Conservation (phyloP, 306 rosid genomes). For the Spatholobus suberectus region DNA sequence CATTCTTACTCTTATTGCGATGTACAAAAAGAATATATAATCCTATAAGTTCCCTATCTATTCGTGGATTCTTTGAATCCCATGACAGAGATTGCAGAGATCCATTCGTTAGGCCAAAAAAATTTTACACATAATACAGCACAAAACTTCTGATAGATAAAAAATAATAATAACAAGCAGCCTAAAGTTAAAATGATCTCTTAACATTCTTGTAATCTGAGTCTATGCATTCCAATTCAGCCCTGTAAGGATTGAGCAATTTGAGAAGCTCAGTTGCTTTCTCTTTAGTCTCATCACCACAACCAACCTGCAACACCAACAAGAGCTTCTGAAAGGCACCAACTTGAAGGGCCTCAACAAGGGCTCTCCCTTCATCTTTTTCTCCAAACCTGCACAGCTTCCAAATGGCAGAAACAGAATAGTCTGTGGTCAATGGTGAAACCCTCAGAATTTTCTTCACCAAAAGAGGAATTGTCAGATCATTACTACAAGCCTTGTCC, state of each 20-base stretch:
- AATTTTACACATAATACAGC: not conserved
- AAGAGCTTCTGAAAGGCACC: constrained; percentile 82
- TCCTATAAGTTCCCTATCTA: constrained; percentile 6
- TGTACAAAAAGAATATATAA: constrained; percentile 41
- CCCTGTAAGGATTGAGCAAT: constrained; percentile 68
- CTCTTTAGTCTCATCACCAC: constrained; percentile 64
- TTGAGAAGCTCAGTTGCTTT: constrained; percentile 74
- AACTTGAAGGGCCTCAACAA: constrained; percentile 74
- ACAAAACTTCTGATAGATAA: not conserved
- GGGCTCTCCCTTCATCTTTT: constrained; percentile 44
- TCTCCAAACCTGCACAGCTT: constrained; percentile 59
- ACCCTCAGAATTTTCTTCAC: constrained; percentile 76
- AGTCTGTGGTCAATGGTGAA: constrained; percentile 63
- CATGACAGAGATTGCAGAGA: constrained; percentile 3
- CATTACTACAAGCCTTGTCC: constrained; percentile 53
- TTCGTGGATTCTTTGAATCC: constrained; percentile 32
- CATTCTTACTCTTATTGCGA: constrained; percentile 17
- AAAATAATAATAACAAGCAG: not conserved
- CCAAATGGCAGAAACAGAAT: constrained; percentile 63
- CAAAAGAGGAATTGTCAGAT: constrained; percentile 63
- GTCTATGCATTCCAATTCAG: constrained; percentile 75
- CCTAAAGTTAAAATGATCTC: constrained; percentile 58
- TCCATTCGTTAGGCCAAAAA: constrained; percentile 9
- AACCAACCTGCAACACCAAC: constrained; percentile 70
- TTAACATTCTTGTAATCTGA: constrained; percentile 73